Percentiles rank a stretch among this genome's conserved stretches.
Evolutionary conservation across 495 filamentous ascomycete species (phyloP).

Genomic region (Penicillium steckii): DNA sequence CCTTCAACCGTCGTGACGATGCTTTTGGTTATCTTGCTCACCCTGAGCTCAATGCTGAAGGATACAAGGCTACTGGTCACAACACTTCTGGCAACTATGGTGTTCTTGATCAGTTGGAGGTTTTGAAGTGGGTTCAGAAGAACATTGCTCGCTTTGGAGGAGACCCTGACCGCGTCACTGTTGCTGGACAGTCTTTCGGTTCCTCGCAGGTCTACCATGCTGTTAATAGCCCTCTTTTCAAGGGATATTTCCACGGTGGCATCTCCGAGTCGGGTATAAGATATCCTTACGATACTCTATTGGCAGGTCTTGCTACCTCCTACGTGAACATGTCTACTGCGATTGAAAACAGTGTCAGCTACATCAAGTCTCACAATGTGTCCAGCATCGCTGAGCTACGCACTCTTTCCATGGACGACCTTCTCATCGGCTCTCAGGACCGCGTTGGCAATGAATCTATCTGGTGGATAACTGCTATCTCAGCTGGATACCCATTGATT

Average conservation of each 20-base stretch:
- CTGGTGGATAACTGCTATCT: constrained; percentile 28
- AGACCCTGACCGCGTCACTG: constrained; percentile 49
- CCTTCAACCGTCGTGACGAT: constrained; percentile 71
- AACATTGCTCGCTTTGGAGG: constrained; percentile 60
- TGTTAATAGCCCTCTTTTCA: constrained; percentile 29
- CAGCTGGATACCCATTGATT: constrained; percentile 22
- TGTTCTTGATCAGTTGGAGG: constrained; percentile 21
- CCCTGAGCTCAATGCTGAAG: constrained; percentile 46
- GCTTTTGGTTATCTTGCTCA: constrained; percentile 66
- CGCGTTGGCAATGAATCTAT: constrained; percentile 22
- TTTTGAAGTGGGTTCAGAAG: constrained; percentile 53
- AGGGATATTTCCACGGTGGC: constrained; percentile 26
- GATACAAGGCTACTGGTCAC: constrained; percentile 24
- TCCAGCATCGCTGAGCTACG: constrained; percentile 26
- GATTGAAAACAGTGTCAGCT: constrained; percentile 20
- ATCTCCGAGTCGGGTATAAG: constrained; percentile 30
- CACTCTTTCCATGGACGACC: constrained; percentile 22
- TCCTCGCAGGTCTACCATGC: constrained; percentile 44
- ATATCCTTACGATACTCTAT: constrained; percentile 28
- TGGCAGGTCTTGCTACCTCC: constrained; percentile 25
- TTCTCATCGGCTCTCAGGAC: constrained; percentile 21
- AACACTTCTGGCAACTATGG: constrained; percentile 46
- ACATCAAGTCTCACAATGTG: constrained; percentile 25
- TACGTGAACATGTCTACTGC: constrained; percentile 28
- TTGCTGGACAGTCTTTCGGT: constrained; percentile 41